Evolutionary conservation across 441 rosid genomes (phyloP).

Genomic region (Euphorbia schlechtendalii): DNA sequence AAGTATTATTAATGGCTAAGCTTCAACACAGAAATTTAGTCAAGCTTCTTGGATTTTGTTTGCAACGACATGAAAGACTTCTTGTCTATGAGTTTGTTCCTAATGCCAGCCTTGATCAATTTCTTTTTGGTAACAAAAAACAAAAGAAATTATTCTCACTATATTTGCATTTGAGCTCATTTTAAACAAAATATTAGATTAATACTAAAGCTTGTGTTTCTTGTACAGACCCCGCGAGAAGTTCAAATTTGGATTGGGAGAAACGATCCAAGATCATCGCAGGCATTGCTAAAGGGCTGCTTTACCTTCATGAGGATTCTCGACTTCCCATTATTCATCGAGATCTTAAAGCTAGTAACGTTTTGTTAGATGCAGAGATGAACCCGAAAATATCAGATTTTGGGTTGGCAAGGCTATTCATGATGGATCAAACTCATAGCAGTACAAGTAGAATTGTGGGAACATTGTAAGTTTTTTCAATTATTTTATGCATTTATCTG

Average conservation of each 20-base stretch:
- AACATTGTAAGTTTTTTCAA: conserved; percentile 71
- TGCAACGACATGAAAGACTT: conserved; percentile 31
- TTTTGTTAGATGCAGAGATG: conserved; percentile 48
- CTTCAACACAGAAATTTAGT: conserved; percentile 38
- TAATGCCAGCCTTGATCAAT: conserved; percentile 40
- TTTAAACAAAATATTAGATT: too few species aligned
- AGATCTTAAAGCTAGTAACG: conserved; percentile 62
- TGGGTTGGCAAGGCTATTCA: conserved; percentile 67
- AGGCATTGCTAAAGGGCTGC: conserved; percentile 58
- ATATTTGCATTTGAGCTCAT: too few species aligned
- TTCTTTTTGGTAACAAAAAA: conserved; percentile 27
- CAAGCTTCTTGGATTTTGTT: conserved; percentile 38
- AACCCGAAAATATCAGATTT: conserved; percentile 59
- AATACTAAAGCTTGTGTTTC: too few species aligned
- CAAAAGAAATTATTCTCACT: too few species aligned
- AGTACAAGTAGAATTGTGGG: conserved; percentile 52
- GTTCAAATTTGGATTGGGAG: conserved; percentile 53
- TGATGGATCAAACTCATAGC: conserved; percentile 46
- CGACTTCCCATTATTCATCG: conserved; percentile 55
- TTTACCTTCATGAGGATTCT: conserved; percentile 59
- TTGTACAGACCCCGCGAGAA: too few species aligned
- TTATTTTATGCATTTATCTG: too few species aligned
- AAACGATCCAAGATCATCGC: conserved; percentile 33
- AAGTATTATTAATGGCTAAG: conserved; percentile 29
- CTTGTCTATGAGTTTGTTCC: conserved; percentile 37